A percentile compares a stretch with the other conserved stretches of the same genome.
phyloP scores from a whole-genome alignment of 257 asterid species.

The Petunia axillaris region DNA sequence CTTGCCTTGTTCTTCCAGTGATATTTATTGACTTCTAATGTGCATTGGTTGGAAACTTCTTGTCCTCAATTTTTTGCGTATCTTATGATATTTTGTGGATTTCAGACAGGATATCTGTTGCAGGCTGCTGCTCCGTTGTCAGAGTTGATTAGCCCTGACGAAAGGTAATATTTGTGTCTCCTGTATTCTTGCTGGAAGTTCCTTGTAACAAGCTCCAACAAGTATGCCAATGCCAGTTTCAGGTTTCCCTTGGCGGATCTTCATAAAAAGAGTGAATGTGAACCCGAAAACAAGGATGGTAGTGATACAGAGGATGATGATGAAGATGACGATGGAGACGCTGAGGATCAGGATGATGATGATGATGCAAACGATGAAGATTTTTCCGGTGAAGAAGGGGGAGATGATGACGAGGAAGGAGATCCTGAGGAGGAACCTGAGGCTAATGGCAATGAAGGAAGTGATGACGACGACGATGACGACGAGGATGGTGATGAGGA shows the following conservation, averaged over 20 bases:
- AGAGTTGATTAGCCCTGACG: slow-evolving; percentile 30
- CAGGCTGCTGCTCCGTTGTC: slow-evolving; percentile 39
- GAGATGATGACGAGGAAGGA: slow-evolving; percentile 67
- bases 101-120: slow-evolving; percentile 61
- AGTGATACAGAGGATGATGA: slow-evolving; percentile 78
- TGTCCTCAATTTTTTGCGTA: slow-evolving; percentile 10
- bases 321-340: slow-evolving; percentile 64
- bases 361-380: slow-evolving; percentile 87
- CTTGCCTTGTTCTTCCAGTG: neutral
- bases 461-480: slow-evolving; percentile 54
- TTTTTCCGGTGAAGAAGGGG: slow-evolving; percentile 82
- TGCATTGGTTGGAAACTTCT: neutral
- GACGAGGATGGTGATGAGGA: slow-evolving; percentile 47
- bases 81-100: slow-evolving; percentile 16
- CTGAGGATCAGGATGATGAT: slow-evolving; percentile 51
- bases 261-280: slow-evolving; percentile 44
- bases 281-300: slow-evolving; percentile 59
- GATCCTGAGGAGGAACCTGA: slow-evolving; percentile 54
- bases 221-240: slow-evolving; percentile 4
- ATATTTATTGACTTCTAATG: neutral
- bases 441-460: slow-evolving; percentile 69
- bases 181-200: neutral
- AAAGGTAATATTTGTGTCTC: slow-evolving; percentile 47
- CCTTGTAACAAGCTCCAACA: neutral
- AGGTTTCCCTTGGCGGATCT: slow-evolving; percentile 73